Conservation (phyloP, 1,284 basidiomycete genomes). For the Ustilago hordei region DNA sequence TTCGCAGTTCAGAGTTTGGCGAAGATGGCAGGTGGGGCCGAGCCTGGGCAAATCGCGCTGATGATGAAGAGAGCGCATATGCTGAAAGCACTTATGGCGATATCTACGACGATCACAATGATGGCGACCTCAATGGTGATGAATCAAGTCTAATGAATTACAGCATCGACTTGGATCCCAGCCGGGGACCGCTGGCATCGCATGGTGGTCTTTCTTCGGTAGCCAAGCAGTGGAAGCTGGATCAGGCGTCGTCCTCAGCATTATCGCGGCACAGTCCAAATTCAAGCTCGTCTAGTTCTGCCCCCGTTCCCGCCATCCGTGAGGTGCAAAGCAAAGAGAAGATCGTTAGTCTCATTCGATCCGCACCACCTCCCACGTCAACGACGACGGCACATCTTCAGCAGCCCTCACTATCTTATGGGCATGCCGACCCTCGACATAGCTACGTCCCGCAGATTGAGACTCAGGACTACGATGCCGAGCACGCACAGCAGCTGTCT, state of each 20-base stretch:
- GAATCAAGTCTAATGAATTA: slow-evolving; percentile 3
- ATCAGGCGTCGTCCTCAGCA: slow-evolving; percentile 10
- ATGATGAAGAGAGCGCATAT: slow-evolving; percentile 60
- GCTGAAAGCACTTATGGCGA: slow-evolving; percentile 42
- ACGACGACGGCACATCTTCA: slow-evolving; percentile 10
- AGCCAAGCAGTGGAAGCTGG: slow-evolving; percentile 38
- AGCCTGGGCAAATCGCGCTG: slow-evolving; percentile 54
- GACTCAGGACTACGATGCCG: slow-evolving; percentile 22
- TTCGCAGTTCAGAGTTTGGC: slow-evolving; percentile 62
- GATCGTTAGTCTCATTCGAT: slow-evolving; percentile 54
- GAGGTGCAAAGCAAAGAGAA: slow-evolving; percentile 45
- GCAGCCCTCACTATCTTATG: slow-evolving; percentile 5
- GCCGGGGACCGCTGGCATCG: slow-evolving; percentile 10
- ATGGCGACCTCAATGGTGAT: not conserved
- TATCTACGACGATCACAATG: slow-evolving; percentile 20
- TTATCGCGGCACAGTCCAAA: not conserved
- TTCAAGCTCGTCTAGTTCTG: not conserved
- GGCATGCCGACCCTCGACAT: slow-evolving; percentile 16
- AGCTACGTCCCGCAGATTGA: slow-evolving; percentile 46
- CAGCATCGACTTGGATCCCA: slow-evolving; percentile 26
- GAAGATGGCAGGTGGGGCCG: slow-evolving; percentile 60
- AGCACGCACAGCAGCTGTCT: slow-evolving; percentile 4
- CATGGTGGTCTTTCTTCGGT: slow-evolving; percentile 30
- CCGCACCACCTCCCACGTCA: slow-evolving; percentile 21
- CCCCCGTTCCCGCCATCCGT: slow-evolving; percentile 32